Evolutionary conservation across 2,329 filamentous ascomycete species (phyloP).

Genomic region (Emmonsia crescens): DNA sequence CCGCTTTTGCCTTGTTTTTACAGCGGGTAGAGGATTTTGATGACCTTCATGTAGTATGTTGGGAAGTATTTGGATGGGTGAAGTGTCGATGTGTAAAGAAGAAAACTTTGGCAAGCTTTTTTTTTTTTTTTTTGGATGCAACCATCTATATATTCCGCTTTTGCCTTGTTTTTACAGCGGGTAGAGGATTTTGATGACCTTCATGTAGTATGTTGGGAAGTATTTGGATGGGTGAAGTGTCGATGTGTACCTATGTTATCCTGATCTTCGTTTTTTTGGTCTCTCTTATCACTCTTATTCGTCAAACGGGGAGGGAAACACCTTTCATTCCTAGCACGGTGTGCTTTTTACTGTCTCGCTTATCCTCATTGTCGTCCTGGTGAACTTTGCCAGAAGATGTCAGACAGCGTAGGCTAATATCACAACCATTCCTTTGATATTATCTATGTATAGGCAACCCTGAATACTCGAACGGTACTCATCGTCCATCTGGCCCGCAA

Average conservation of each 20-base stretch:
- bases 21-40: background rate
- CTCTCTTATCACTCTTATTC: background rate
- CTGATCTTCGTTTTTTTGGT: slow-evolving; percentile 11
- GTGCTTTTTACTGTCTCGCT: slow-evolving; percentile 10
- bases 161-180: slow-evolving; percentile 14
- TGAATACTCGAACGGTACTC: slow-evolving; percentile 40
- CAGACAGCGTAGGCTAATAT: slow-evolving; percentile 35
- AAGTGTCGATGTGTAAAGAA: slow-evolving; percentile 6
- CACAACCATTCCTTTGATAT: slow-evolving; percentile 14
- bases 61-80: background rate
- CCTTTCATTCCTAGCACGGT: background rate
- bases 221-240: background rate
- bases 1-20: slow-evolving; percentile 16
- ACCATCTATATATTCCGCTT: slow-evolving; percentile 10
- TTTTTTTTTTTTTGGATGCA: slow-evolving; percentile 21
- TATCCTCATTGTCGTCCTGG: slow-evolving; percentile 10
- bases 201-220: slow-evolving; percentile 1
- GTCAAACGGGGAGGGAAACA: background rate
- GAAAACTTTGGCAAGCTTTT: slow-evolving; percentile 11
- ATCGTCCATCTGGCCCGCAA: slow-evolving; percentile 54
- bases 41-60: slow-evolving; percentile 2
- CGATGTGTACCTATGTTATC: slow-evolving; percentile 10
- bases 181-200: slow-evolving; percentile 1
- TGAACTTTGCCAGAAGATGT: slow-evolving; percentile 1
- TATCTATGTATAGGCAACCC: slow-evolving; percentile 26